Evolutionary conservation across 2,329 filamentous ascomycete genomes (phyloP), one percentile per base, ranked within the genome.

Genomic region (Didymella lethalis): DNA sequence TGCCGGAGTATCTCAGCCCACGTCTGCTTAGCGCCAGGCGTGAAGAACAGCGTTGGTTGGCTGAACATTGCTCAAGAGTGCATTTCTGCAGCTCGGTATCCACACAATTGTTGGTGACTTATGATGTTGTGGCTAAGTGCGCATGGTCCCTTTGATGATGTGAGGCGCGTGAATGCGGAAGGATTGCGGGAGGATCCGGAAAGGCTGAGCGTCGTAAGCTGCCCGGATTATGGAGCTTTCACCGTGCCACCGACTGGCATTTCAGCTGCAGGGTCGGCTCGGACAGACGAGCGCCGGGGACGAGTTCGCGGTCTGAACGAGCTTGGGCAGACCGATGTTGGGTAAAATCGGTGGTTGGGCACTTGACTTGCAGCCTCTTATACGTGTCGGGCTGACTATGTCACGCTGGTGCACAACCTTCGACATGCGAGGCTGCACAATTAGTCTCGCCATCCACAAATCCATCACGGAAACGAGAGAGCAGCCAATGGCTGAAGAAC

Each of bases 1-100:
- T 18, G 18, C 18, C 18, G 18, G 18, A 18, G 18, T 18, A 18
- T 18, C 18, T 18, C 18, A 18, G 18, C 18, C 18, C 18, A 18
- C 18, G 18, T 18, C 18, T 18, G 18, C 18, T 1, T 18, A 18
- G 18, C 47, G 14, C 65, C 65, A 18, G 58, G 61, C 7, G 62
- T 40, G 36, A 67, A 60, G 41, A 67, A 16, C 5, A 45, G 20
- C 29, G 40, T 52, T 34, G 40, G 49, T 31, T 20, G 18, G 26
- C 40, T 18, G n/a, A 32, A 29, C 51, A 54, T 54, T 38, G 32
- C 5, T n/a, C 36, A 40, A 4, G 18, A 11, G 20, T 1, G 18
- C 10, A 4, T 18, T 38, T 25, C 11, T 41, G 38, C 2, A 41
- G 4, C 2, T 6, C 18, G 7, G 0, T 7, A 4, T 12, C 14